These are phyloP conservation scores for Botrytis hyacinthi DNA, from an alignment of 2,329 filamentous ascomycete species.

Conservation along the genomic window DNA sequence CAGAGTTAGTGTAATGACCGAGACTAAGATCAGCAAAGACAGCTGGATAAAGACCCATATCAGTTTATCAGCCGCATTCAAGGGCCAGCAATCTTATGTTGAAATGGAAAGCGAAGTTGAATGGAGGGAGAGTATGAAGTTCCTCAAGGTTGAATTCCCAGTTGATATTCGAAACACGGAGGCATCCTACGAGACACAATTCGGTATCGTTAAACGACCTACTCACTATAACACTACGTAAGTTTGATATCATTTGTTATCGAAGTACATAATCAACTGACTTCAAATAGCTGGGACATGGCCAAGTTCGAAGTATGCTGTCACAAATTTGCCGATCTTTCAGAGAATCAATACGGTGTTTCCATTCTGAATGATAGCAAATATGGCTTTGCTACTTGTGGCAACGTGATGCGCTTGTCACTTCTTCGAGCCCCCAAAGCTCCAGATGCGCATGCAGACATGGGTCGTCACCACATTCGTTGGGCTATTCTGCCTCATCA, in stretches of 20 bases:
- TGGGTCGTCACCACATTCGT: slow-evolving; percentile 82
- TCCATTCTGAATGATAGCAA: slow-evolving; percentile 94
- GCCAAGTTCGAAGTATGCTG: slow-evolving; percentile 97
- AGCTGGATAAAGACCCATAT: slow-evolving; percentile 87
- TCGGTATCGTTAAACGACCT: slow-evolving; percentile 80
- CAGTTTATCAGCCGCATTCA: slow-evolving; percentile 67
- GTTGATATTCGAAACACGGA: slow-evolving; percentile 88
- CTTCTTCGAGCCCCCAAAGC: slow-evolving; percentile 87
- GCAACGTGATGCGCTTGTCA: slow-evolving; percentile 85
- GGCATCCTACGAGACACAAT: slow-evolving; percentile 93
- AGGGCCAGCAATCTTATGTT: slow-evolving; percentile 65
- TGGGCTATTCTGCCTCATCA: slow-evolving; percentile 88
- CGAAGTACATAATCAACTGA: slow-evolving; percentile 35
- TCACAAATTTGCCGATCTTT: slow-evolving; percentile 90
- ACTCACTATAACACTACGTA: slow-evolving; percentile 96
- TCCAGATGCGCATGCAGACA: slow-evolving; percentile 89
- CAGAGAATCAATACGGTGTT: slow-evolving; percentile 84
- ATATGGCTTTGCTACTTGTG: slow-evolving; percentile 89
- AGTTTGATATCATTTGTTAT: slow-evolving; percentile 26
- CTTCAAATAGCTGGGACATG: slow-evolving; percentile 73
- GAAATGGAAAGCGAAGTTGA: slow-evolving; percentile 85
- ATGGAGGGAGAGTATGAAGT: slow-evolving; percentile 96
- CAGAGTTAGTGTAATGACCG: slow-evolving; percentile 76
- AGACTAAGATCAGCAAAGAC: slow-evolving; percentile 81
- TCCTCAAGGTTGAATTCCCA: slow-evolving; percentile 97